These are phyloP conservation scores for Murraya paniculata DNA, from an alignment of 345 rosid genomes.

Conservation along the genomic window DNA sequence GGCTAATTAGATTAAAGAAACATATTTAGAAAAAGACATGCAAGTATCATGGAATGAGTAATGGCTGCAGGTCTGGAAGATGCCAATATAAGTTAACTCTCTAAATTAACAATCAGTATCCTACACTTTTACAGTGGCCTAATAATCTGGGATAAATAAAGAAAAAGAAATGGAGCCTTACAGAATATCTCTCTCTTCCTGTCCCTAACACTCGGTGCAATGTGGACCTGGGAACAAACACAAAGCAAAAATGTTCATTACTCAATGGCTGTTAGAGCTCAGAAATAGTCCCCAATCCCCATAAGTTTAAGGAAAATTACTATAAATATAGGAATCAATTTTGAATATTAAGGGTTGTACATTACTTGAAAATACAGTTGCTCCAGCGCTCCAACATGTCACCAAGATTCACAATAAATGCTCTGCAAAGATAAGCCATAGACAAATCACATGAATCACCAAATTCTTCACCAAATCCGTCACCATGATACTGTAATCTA, in stretches of 20 bases:
- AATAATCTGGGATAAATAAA: background rate
- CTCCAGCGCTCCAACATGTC: slow-evolving; percentile 98
- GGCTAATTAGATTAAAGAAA: background rate
- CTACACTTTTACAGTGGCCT: background rate
- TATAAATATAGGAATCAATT: slow-evolving; percentile 6
- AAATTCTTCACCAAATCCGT: background rate
- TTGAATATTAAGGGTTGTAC: slow-evolving; percentile 5
- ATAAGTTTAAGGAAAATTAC: background rate
- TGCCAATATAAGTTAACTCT: background rate
- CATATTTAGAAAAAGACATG: background rate
- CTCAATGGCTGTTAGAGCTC: too few relatives aligned
- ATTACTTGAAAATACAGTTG: slow-evolving; percentile 86
- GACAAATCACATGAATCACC: background rate
- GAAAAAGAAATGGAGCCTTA: slow-evolving; percentile 30
- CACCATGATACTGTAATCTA: background rate
- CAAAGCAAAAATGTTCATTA: background rate
- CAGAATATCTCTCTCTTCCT: slow-evolving; percentile 80
- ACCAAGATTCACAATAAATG: slow-evolving; percentile 84
- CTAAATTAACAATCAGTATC: background rate
- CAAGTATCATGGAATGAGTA: background rate
- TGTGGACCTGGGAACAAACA: slow-evolving; percentile 58
- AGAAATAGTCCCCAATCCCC: too few relatives aligned
- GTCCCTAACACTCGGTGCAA: slow-evolving; percentile 83
- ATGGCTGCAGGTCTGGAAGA: background rate
- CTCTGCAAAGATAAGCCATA: slow-evolving; percentile 36